Percentiles rank a stretch among this genome's conserved stretches.
Evolutionary conservation across 2,329 filamentous ascomycete species (phyloP).

Genomic region (Eurotiales sp.): DNA sequence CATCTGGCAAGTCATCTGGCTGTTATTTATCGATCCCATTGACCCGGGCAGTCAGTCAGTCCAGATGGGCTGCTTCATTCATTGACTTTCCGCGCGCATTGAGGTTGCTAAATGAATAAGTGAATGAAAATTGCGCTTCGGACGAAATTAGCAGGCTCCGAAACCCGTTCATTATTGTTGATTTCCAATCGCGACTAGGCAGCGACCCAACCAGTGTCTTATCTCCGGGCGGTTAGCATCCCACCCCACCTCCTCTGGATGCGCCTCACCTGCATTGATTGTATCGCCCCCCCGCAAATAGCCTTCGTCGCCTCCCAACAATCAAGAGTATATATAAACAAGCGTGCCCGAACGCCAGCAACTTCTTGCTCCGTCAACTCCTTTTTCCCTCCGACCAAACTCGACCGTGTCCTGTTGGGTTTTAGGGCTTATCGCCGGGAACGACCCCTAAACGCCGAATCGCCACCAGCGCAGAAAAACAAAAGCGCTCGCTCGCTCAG

Average conservation of each 20-base stretch:
- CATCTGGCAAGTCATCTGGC: background rate
- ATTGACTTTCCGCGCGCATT: too few relatives aligned
- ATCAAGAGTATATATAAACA: background rate
- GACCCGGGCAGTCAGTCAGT: too few relatives aligned
- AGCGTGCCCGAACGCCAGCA: too few relatives aligned
- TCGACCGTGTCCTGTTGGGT: too few relatives aligned
- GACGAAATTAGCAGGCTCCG: too few relatives aligned
- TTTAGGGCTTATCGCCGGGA: constrained; percentile 13
- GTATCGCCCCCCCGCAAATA: constrained; percentile 4
- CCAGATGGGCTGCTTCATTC: too few relatives aligned
- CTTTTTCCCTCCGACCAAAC: too few relatives aligned
- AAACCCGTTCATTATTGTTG: too few relatives aligned
- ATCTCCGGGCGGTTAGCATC: constrained; percentile 4
- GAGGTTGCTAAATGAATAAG: too few relatives aligned
- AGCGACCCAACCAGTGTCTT: background rate
- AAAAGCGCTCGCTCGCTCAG: too few relatives aligned
- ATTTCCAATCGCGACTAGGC: background rate
- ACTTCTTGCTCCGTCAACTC: too few relatives aligned
- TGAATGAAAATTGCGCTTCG: too few relatives aligned
- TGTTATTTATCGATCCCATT: background rate
- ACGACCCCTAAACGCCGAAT: constrained; percentile 13
- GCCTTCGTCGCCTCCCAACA: background rate
- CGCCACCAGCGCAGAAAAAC: constrained; percentile 11
- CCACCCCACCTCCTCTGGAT: constrained; percentile 1
- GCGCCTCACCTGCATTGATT: constrained; percentile 5